Evolutionary conservation across 208 protist genomes (phyloP).

Genomic region (Plasmodiophora brassicae): DNA sequence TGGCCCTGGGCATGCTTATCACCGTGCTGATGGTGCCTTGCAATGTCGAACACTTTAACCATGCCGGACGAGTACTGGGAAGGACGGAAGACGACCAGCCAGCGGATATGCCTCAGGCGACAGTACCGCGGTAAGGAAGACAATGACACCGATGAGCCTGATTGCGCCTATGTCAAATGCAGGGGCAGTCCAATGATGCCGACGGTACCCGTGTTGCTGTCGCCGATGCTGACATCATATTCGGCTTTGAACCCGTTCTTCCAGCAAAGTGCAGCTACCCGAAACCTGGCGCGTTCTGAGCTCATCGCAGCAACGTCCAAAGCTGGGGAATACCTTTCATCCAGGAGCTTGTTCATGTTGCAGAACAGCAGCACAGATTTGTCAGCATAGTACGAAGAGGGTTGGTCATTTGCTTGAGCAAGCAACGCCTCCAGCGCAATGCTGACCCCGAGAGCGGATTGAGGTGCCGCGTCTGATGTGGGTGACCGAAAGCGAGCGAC

Average conservation of each 20-base stretch:
- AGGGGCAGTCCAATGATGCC: too few species aligned
- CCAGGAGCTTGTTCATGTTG: neutral
- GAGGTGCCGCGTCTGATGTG: neutral
- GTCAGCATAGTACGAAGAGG: too few species aligned
- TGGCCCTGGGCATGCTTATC: neutral
- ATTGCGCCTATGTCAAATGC: too few species aligned
- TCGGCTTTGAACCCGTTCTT: slow-evolving; percentile 15
- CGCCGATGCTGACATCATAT: too few species aligned
- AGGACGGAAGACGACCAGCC: neutral
- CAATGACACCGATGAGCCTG: neutral
- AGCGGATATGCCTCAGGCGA: neutral
- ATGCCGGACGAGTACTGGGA: neutral
- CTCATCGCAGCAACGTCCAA: too few species aligned
- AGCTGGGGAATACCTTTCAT: neutral
- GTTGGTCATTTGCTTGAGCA: neutral
- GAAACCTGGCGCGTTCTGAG: too few species aligned
- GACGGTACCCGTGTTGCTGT: too few species aligned
- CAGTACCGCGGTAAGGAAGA: neutral
- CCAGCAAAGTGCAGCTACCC: neutral
- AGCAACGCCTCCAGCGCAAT: neutral
- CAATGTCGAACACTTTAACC: slow-evolving; percentile 23
- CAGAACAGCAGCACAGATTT: slow-evolving; percentile 28
- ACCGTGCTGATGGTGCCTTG: slow-evolving; percentile 28
- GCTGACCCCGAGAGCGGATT: neutral
- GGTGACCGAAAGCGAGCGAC: neutral